phyloP scores from a whole-genome alignment of 1,284 basidiomycete species.

The Cutaneotrichosporon arboriforme region DNA sequence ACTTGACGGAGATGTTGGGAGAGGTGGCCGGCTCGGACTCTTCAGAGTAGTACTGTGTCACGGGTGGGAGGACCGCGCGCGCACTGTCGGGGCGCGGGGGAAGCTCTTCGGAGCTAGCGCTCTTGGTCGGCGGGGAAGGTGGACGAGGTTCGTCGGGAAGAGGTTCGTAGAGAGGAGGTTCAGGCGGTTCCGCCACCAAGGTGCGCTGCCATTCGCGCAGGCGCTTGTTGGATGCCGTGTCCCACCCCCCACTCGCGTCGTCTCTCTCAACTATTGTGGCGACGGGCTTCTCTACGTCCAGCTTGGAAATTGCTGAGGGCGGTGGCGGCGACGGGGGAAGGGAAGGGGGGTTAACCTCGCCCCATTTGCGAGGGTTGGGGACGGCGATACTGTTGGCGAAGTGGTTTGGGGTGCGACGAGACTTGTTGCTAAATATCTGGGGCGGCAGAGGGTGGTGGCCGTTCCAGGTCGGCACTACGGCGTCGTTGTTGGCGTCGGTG shows the following conservation, averaged over 20 bases:
- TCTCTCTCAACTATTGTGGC: no score
- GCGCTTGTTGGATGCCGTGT: no score
- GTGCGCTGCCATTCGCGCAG: no score
- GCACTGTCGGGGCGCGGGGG: constrained; percentile 15
- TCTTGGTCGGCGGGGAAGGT: background rate
- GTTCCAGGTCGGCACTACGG: no score
- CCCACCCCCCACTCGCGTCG: background rate
- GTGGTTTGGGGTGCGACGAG: background rate
- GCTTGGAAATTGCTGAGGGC: background rate
- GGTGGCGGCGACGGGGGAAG: no score
- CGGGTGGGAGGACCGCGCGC: background rate
- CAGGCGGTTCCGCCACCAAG: no score
- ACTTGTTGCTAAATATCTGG: background rate
- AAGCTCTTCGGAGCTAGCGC: background rate
- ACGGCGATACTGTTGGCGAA: constrained; percentile 2
- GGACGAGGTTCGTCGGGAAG: background rate
- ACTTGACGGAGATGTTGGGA: background rate
- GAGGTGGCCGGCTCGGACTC: constrained; percentile 5
- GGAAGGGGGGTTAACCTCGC: background rate
- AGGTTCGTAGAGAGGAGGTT: background rate
- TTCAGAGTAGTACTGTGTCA: constrained; percentile 15
- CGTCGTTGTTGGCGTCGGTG: no score
- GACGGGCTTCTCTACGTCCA: no score
- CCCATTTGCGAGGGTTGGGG: constrained; percentile 4
- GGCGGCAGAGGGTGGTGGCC: no score